Base-by-base conservation (phyloP, 2,329 filamentous ascomycete genomes). In the Raffaelea arxii region DNA sequence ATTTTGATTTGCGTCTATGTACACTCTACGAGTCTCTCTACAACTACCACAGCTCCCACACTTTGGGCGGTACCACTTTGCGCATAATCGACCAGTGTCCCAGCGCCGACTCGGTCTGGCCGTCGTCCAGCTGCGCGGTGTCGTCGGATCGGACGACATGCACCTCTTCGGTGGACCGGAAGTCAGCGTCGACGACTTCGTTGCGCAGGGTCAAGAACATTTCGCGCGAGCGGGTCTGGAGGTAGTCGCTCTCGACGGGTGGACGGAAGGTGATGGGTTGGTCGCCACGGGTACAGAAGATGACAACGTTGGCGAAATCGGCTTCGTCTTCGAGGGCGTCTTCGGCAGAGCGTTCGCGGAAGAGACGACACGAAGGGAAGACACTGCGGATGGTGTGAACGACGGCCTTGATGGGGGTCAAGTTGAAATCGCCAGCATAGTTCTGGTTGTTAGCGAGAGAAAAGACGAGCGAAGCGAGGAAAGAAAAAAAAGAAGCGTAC, bases 21-120 rank as follows among this genome's bases (percentile, higher is more conserved):
- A n/a, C n/a, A n/a, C n/a, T n/a, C n/a, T n/a, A n/a, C n/a, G n/a
- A n/a, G n/a, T n/a, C n/a, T n/a, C n/a, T n/a, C n/a, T n/a, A n/a
- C n/a, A n/a, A n/a, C 75, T 64, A 95, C 87, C 88, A 97, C 57
- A 79, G 76, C 67, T 94, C 84, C 92, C 92, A 98, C 23, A 97
- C 77, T 12, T 68, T 67, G 47, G 71, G 71, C 1, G 90, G 89
- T 51, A 97, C 55, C 3, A 96, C 89, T 1, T 69, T 78, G 58
- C 92, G 78, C 89, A 98, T 98, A 41, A 98, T 83, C 38, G 68
- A 70, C 92, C 92, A 98, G 66, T 98, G 92, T 10, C 85, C 85
- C 44, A 85, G 60, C 0, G 90, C 90, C 56, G 85, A 87, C 58
- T 78, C 71, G 57, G 80, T 73, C 60, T 95, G 89, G 71, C 78